Evolutionary conservation across 139 green algal species (phyloP).

Genomic region (Zygnema circumcarinatum): DNA sequence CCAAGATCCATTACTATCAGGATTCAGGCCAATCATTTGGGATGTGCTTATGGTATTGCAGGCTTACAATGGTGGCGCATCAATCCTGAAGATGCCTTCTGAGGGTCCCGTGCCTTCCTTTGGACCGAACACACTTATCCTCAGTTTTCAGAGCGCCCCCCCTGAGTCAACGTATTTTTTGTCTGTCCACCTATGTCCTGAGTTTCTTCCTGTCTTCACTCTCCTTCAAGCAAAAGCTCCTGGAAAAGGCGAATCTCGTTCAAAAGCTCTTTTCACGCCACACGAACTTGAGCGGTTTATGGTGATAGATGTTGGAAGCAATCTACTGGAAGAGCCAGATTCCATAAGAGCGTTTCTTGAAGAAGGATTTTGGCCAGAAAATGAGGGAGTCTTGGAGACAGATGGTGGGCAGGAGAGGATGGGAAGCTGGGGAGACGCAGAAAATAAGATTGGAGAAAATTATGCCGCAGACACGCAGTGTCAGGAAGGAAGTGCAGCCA

Average conservation of each 20-base stretch:
- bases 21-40: no score
- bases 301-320: constrained; percentile 8
- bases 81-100: background rate
- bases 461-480: no score
- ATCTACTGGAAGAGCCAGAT: background rate
- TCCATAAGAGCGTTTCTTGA: background rate
- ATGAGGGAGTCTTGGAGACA: background rate
- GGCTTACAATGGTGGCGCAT: background rate
- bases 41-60: background rate
- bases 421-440: background rate
- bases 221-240: background rate
- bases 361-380: background rate
- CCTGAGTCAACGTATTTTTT: background rate
- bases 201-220: background rate
- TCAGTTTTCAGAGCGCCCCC: background rate
- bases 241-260: background rate
- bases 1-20: no score
- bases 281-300: background rate
- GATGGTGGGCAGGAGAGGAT: background rate
- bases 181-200: background rate
- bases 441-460: constrained; percentile 12
- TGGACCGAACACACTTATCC: background rate
- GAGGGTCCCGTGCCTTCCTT: background rate
- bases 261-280: background rate
- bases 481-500: background rate